Base-by-base conservation (phyloP, 805 yeast genomes). In the Schwanniomyces sp. region DNA sequence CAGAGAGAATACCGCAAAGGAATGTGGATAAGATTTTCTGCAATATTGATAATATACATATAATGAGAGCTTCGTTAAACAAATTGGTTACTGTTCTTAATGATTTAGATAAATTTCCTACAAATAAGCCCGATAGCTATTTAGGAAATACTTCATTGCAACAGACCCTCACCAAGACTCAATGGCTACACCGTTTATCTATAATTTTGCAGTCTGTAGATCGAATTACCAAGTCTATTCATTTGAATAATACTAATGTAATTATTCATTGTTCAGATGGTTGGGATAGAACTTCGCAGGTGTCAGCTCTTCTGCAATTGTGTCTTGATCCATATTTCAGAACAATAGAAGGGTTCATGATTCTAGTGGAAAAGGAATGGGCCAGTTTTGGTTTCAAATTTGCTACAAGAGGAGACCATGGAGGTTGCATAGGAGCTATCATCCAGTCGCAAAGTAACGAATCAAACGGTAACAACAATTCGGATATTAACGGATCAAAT, bases 221-320 rank as follows among this genome's bases (percentile, higher is more conserved):
- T 47, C 76, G 87, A 30, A 79, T 94, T 41, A 82, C 86, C 24
- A 86, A 89, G 59, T 86, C 92, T n/a, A 78, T 94, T 18, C 88
- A 88, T 45, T 80, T 85, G 56, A 89, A 90, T 64, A 82, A 84
- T 52, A 86, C 94, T 16, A 95, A 92, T 63, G 77, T 92, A 4
- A 62, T 94, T 8, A 79, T 94, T 6, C 99, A 94, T 69, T 94
- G 99, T 63, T 90, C 97, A 0, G 99, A 94, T 70, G 99, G 99
- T 1, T 94, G 99, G 99, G 99, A 94, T 62, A 74, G 99, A 48
- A 94, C 99, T 0, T 82, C 97, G 0, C 98, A 94, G 62, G 80
- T 91, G 1, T 78, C 91, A 5, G 85, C 96, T 2, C 69, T 94
- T 51, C 81, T 91, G 21, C 92, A 92, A 66, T 67, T 94, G 5